Conservation (phyloP, 371 early-diverging fungal genomes). For the Mortierella sp. region DNA sequence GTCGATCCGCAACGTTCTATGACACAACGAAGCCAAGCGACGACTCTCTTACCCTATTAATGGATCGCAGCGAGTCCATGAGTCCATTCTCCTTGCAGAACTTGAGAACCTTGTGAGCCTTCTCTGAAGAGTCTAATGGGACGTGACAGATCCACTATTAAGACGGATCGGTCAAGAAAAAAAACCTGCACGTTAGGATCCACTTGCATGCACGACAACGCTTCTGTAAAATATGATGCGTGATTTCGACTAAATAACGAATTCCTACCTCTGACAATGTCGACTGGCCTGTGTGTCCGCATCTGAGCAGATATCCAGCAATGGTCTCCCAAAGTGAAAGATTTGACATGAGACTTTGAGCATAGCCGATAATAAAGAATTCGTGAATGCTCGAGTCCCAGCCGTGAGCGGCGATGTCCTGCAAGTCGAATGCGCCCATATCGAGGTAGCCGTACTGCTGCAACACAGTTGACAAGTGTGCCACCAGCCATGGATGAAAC, state of each 20-base stretch:
- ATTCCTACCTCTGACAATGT: slow-evolving; percentile 37
- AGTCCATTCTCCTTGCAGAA: slow-evolving; percentile 45
- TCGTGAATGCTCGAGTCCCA: slow-evolving; percentile 44
- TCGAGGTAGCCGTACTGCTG: slow-evolving; percentile 45
- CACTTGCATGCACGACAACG: too few relatives aligned
- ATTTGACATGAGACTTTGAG: slow-evolving; percentile 50
- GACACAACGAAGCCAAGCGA: background rate
- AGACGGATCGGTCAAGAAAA: background rate
- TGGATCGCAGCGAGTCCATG: slow-evolving; percentile 35
- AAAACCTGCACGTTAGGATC: background rate
- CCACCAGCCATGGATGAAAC: slow-evolving; percentile 53
- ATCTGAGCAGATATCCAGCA: slow-evolving; percentile 43
- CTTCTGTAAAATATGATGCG: background rate
- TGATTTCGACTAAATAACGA: background rate
- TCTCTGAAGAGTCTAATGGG: slow-evolving; percentile 33
- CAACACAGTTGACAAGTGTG: slow-evolving; percentile 41
- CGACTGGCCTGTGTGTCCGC: slow-evolving; percentile 35
- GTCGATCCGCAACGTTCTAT: too few relatives aligned
- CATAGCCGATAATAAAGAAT: slow-evolving; percentile 46
- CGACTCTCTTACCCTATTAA: slow-evolving; percentile 43
- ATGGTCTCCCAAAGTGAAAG: slow-evolving; percentile 41
- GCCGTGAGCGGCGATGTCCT: slow-evolving; percentile 19
- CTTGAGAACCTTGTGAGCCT: slow-evolving; percentile 41
- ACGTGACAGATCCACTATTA: slow-evolving; percentile 54
- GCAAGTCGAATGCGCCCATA: slow-evolving; percentile 28